Base-by-base conservation (phyloP, 2,329 filamentous ascomycete species). In the Alternaria burnsii region DNA sequence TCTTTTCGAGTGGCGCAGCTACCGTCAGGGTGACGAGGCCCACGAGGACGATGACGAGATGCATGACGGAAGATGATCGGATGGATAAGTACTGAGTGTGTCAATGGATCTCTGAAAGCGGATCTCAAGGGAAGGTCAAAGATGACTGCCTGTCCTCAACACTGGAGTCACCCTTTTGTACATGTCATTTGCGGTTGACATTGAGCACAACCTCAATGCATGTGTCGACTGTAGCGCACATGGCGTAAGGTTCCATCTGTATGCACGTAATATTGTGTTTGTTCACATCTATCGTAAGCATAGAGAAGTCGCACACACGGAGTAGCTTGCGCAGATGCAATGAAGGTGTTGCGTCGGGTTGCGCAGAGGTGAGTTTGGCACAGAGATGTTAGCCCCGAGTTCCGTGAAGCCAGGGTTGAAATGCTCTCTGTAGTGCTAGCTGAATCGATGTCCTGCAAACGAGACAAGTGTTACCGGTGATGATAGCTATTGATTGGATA, bases 1-100 rank as follows among this genome's bases (percentile, higher is more conserved):
- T 55, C 42, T 61, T 62, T 48, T 59, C 44, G 26, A 66, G 47
- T 3, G 69, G 71, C 1, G 54, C 61, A 18, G 67, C 65, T 24
- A 38, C 41, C 12, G 59, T 55, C 32, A 14, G 32, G 32, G 4
- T 12, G 14, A 16, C 11, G 6, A 72, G 48, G 22, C 59, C 32
- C 43, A 57, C 59, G 47, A 69, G 40, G 34, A 63, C 36, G 47
- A 69, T 42, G 7, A 50, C 44, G 58, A 61, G 52, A 50, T 58
- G 63, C 70, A 73, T 71, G 3, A 26, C 59, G 59, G 42, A 28
- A 24, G 7, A 24, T 57, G 34, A 9, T 16, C 8, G 44, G n/a
- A 24, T 22, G 48, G 18, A 11, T 11, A 30, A 26, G 1, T 22
- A n/a, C 32, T 7, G 24, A 6, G 28, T 41, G 34, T 32, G 3